phyloP scores from a whole-genome alignment of 2,329 filamentous ascomycete species.

The Pestalotiopsis fici region DNA sequence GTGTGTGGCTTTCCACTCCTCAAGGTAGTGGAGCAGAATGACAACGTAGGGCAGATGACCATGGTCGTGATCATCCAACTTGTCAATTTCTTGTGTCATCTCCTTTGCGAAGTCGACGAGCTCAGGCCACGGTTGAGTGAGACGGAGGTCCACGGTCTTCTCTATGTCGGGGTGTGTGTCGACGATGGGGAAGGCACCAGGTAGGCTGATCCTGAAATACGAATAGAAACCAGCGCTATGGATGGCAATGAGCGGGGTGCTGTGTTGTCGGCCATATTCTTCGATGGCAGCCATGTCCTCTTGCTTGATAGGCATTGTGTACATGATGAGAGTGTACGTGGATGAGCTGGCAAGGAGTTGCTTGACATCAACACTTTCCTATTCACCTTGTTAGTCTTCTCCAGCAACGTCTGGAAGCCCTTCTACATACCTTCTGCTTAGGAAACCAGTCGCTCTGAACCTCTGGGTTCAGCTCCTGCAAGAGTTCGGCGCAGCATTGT shows the following conservation, averaged over 20 bases:
- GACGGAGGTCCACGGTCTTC: slow-evolving; percentile 79
- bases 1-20: slow-evolving; percentile 75
- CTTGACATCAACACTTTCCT: slow-evolving; percentile 37
- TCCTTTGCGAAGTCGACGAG: slow-evolving; percentile 66
- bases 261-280: slow-evolving; percentile 50
- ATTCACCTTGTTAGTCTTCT: slow-evolving; percentile 10
- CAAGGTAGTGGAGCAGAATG: slow-evolving; percentile 79
- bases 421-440: slow-evolving; percentile 36
- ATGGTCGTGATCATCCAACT: slow-evolving; percentile 76
- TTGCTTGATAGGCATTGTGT: slow-evolving; percentile 49
- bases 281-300: slow-evolving; percentile 47
- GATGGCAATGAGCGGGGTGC: slow-evolving; percentile 76
- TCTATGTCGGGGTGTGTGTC: slow-evolving; percentile 93
- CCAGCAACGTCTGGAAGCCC: background rate
- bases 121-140: slow-evolving; percentile 85
- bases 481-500: slow-evolving; percentile 72
- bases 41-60: slow-evolving; percentile 89
- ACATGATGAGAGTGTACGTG: slow-evolving; percentile 56
- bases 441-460: slow-evolving; percentile 75
- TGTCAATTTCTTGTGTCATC: slow-evolving; percentile 70
- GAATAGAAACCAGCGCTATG: slow-evolving; percentile 93
- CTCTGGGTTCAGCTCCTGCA: slow-evolving; percentile 90
- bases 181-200: slow-evolving; percentile 84
- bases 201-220: slow-evolving; percentile 78
- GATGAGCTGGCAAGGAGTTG: slow-evolving; percentile 40